Conservation (phyloP, 176 grass and related monocot genomes). For the Raddia guianensis region DNA sequence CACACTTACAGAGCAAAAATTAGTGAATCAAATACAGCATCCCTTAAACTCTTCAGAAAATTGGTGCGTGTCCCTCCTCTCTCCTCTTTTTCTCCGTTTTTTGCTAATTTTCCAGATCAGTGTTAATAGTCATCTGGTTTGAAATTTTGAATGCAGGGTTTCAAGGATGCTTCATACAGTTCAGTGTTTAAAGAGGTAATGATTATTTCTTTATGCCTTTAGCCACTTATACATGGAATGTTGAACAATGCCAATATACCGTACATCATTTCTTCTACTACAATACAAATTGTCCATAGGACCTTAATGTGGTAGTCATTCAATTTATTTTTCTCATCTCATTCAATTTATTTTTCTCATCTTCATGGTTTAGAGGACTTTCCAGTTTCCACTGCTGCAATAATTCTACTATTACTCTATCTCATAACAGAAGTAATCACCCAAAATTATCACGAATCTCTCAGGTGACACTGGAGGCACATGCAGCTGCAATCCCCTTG, state of each 20-base stretch:
- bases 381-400: not conserved
- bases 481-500: constrained; percentile 29
- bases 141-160: constrained; percentile 56
- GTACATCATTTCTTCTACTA: not conserved
- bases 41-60: constrained; percentile 80
- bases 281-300: not conserved
- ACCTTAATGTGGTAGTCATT: not conserved
- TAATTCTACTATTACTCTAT: not conserved
- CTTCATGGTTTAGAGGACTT: not conserved
- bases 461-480: constrained; percentile 54
- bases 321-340: not conserved
- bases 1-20: constrained; percentile 87
- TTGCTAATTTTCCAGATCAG: constrained; percentile 8
- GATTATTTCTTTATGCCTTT: not conserved
- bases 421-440: not conserved
- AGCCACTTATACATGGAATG: constrained; percentile 2
- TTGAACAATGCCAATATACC: not conserved
- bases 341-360: not conserved
- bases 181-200: constrained; percentile 79
- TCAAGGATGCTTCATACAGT: constrained; percentile 76
- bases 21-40: constrained; percentile 77
- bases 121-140: constrained; percentile 21
- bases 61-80: constrained; percentile 46
- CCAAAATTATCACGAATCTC: not conserved
- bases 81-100: not conserved